A percentile compares a stretch with the other conserved stretches of the same genome.
Conservation (phyloP, 257 asterid species). For the Fraxinus anomala region DNA sequence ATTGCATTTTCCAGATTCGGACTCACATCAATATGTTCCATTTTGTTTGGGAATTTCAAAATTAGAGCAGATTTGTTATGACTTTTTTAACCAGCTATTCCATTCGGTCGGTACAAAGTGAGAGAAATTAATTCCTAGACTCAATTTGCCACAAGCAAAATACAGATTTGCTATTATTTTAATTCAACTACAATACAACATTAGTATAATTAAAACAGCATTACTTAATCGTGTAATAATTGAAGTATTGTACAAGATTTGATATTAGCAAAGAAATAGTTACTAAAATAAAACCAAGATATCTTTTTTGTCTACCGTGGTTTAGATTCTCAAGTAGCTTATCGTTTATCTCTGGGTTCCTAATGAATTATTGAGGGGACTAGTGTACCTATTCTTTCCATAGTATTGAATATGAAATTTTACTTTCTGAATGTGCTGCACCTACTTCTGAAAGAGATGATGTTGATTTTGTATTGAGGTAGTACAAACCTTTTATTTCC, state of each 20-base stretch:
- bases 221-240: background rate
- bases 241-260: background rate
- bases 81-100: background rate
- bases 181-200: background rate
- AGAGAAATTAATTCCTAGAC: background rate
- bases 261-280: background rate
- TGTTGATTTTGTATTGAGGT: background rate
- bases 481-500: background rate
- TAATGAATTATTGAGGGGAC: background rate
- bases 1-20: background rate
- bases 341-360: background rate
- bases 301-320: background rate
- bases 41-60: background rate
- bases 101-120: background rate
- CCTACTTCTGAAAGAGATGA: background rate
- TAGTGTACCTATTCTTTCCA: background rate
- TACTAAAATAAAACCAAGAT: background rate
- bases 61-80: background rate
- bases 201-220: too few relatives aligned
- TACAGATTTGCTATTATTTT: background rate
- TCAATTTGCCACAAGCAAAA: background rate
- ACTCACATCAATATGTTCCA: background rate
- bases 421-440: background rate
- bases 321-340: background rate
- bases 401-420: background rate